These are phyloP conservation scores for Pseudohalonectria lignicola DNA, from an alignment of 2,329 filamentous ascomycete genomes.

Conservation along the genomic window DNA sequence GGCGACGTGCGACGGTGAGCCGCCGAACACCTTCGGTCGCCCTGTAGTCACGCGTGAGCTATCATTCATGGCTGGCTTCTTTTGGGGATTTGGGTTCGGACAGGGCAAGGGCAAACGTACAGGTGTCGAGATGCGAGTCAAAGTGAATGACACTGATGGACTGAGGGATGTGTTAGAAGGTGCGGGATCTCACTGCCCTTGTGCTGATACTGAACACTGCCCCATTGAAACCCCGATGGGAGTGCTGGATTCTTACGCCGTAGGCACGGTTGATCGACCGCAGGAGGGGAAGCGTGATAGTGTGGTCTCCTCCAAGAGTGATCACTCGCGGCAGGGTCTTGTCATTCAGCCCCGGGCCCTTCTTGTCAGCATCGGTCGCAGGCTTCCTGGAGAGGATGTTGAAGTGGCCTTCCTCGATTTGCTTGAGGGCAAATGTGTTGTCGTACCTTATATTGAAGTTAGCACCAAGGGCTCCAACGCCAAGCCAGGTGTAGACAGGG, in stretches of 20 bases:
- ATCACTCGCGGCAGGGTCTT: conserved; percentile 73
- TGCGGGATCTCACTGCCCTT: too few species aligned
- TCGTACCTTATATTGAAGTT: conserved; percentile 50
- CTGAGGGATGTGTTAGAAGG: too few species aligned
- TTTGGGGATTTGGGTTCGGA: too few species aligned
- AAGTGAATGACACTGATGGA: conserved; percentile 53
- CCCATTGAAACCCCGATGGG: too few species aligned
- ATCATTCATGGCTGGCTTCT: too few species aligned
- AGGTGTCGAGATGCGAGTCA: conserved; percentile 57
- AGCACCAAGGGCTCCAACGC: not conserved
- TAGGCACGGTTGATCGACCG: conserved; percentile 50
- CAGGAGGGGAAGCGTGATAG: conserved; percentile 48
- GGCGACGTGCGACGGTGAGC: conserved; percentile 64
- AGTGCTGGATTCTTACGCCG: too few species aligned
- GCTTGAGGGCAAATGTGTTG: conserved; percentile 68
- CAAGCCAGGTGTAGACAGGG: too few species aligned
- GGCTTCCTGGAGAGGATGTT: conserved; percentile 61
- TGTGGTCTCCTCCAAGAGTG: conserved; percentile 58
- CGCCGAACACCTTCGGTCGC: conserved; percentile 80
- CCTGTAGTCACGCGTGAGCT: too few species aligned
- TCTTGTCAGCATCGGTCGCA: conserved; percentile 53
- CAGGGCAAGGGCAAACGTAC: too few species aligned
- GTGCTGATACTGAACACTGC: too few species aligned
- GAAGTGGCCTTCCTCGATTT: conserved; percentile 80
- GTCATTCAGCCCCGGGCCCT: conserved; percentile 58